Conservation (phyloP, 2,329 filamentous ascomycete genomes). For the Monilinia laxa region DNA sequence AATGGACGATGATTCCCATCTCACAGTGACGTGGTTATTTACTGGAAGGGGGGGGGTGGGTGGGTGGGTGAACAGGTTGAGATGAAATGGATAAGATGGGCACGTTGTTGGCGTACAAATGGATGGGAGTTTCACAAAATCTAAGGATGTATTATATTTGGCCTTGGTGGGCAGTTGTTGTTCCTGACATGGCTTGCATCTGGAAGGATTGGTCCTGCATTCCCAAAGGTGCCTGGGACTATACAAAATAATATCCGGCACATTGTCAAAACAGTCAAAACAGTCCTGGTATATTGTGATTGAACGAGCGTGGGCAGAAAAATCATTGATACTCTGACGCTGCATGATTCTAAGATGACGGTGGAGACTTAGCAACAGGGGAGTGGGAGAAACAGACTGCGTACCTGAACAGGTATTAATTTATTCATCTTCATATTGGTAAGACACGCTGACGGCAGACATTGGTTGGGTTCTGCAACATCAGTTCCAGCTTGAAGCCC, state of each 20-base stretch:
- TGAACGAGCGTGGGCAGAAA: not conserved
- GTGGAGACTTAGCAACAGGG: too few species aligned
- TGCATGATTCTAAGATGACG: too few species aligned
- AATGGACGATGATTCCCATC: not conserved
- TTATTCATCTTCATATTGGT: too few species aligned
- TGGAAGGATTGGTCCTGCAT: slow-evolving; percentile 11
- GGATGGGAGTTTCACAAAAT: slow-evolving; percentile 20
- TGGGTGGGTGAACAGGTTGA: not conserved
- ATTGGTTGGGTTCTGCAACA: too few species aligned
- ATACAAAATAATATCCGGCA: slow-evolving; percentile 12
- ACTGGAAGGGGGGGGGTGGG: not conserved
- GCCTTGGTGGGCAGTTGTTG: slow-evolving; percentile 10
- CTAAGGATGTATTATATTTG: slow-evolving; percentile 25
- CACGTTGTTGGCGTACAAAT: slow-evolving; percentile 19
- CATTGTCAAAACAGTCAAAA: not conserved
- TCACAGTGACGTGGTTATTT: not conserved
- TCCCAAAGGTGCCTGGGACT: not conserved
- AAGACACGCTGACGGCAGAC: too few species aligned
- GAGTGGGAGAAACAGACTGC: not conserved
- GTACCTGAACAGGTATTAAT: not conserved
- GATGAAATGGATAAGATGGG: slow-evolving; percentile 2
- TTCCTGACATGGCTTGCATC: slow-evolving; percentile 9
- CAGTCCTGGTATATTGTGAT: not conserved
- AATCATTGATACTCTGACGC: not conserved
- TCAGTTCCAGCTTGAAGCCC: too few species aligned